Evolutionary conservation across 108 stramenopile species (phyloP), one percentile per base, ranked within the genome.

Genomic region (Schizochytrium sp.): DNA sequence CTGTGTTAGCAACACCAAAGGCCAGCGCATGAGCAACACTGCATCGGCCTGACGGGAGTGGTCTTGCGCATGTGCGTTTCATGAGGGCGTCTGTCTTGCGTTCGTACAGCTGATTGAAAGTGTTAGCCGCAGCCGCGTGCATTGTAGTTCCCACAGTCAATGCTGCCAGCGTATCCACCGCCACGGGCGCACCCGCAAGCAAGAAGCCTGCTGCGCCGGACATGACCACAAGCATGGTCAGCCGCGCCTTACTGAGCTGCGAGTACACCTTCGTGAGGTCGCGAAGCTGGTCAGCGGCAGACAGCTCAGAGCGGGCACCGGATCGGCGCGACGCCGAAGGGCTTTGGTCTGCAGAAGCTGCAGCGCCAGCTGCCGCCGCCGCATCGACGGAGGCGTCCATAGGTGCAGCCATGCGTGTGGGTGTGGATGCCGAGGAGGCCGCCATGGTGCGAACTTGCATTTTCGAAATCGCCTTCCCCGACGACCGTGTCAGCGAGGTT

Each of bases 41-140:
- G 72, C 97, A 89, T 3, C 93, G 91, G 17, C 96, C 95, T 8
- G 94, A 93, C 2, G 98, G 97, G 7, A 99, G 89, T 4, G 98
- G 98, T 72, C 99, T 94, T 69, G 95, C 91, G 57, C 93, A 90
- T 1, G 99, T 99, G 42, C 99, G 93, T 88, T 97, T 97, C 99
- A 99, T 98, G 46, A 58, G 72, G 13, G 91, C 45, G 91, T 98
- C 98, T 10, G 94, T 92, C 46, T 94, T 93, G 3, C 91, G 89
- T 90, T 98, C 89, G 89, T 93, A 83, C 89, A 98, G 90, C 91
- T 99, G 99, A 93, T 99, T 99, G 88, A 96, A 95, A 10, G 97
- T 97, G 41, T 96, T 95, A 3, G 99, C 99, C 10, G 97, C 96
- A 60, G 93, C 93, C 12, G 96, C 94, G 73, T 97, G 97, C 5